Evolutionary conservation across 768 basidiomycete species (phyloP), one percentile per base, ranked within the genome.

Genomic region (Tremella fuciformis): DNA sequence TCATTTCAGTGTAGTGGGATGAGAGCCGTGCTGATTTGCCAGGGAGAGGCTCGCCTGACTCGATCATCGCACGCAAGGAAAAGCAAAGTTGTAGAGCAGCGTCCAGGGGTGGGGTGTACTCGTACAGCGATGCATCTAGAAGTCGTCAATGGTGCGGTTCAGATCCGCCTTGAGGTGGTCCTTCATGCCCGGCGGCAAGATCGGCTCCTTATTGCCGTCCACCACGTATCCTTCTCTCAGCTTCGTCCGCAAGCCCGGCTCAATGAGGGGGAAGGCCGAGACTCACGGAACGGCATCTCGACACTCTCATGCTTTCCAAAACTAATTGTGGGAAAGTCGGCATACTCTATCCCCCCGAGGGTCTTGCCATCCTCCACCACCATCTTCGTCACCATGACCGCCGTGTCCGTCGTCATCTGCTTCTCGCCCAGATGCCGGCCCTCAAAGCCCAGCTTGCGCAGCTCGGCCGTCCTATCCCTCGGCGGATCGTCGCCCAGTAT

Each of bases 371-470:
- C 88, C 48, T 85, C 76, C 0, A 91, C 85, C 15, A 93, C 86
- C 3, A 84, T 77, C 71, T 91, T 92, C 0, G 91, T 90, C 3
- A 96, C 94, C 3, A 88, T 90, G 0, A 97, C 80, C 0, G 94
- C 94, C 1, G 94, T 97, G 77, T 99, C 94, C 0, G 96, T 99
- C 29, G 96, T 98, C 96, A 99, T 99, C 77, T 99, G 96, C 1
- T 91, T 81, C 1, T 85, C 80, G 0, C 91, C 92, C 8, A 99
- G 81, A 76, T 88, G 89, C 29, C 96, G 83, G 6, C 83, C 83
- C 1, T 90, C 88, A 75, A 94, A 99, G 1, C 92, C 92, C 38
- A 91, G 79, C 15, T 81, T 82, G 26, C 94, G 86, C 37, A 99
- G 83, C 72, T 94, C 89, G 1, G 85, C 83, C 1, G 94, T 99